phyloP scores from a whole-genome alignment of 1,284 basidiomycete genomes.

The Takashimella tepidaria region DNA sequence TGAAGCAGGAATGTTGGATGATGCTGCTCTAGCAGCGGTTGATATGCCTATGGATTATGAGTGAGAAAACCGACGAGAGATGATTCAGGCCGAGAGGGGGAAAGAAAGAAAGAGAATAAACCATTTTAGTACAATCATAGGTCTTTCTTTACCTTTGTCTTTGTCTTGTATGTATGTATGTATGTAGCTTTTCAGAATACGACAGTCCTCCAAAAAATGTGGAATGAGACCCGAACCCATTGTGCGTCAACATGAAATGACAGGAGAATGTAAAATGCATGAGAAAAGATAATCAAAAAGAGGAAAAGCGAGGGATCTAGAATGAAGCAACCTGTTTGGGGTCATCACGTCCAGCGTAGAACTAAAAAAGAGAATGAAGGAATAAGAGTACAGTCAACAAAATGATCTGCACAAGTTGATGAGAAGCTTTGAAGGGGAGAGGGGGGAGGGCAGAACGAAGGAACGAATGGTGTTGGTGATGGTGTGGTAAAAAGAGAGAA shows the following conservation, averaged over 20 bases:
- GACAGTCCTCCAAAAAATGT: too few species aligned
- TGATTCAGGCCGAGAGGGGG: too few species aligned
- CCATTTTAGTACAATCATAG: too few species aligned
- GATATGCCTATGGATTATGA: slow-evolving; percentile 24
- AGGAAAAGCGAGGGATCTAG: slow-evolving; percentile 11
- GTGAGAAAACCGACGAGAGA: background rate
- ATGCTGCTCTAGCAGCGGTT: slow-evolving; percentile 32
- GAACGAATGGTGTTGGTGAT: slow-evolving; percentile 48
- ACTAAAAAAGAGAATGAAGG: slow-evolving; percentile 19
- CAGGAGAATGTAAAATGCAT: background rate
- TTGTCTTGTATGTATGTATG: background rate
- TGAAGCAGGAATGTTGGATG: slow-evolving; percentile 29
- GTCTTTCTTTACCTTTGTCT: too few species aligned
- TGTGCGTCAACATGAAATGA: background rate
- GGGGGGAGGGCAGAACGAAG: slow-evolving; percentile 46
- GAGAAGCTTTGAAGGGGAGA: slow-evolving; percentile 45
- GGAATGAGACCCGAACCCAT: too few species aligned
- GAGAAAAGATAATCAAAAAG: background rate
- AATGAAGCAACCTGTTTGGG: slow-evolving; percentile 40
- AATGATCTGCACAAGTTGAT: slow-evolving; percentile 42
- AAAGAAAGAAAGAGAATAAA: too few species aligned
- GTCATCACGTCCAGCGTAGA: slow-evolving; percentile 46
- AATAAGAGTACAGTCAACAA: background rate
- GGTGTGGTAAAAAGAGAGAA: background rate
- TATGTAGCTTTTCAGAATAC: too few species aligned